Percentiles rank a stretch among this genome's conserved stretches.
Evolutionary conservation across 2,329 filamentous ascomycete species (phyloP).

Genomic region (Ramularia collo-cygni): DNA sequence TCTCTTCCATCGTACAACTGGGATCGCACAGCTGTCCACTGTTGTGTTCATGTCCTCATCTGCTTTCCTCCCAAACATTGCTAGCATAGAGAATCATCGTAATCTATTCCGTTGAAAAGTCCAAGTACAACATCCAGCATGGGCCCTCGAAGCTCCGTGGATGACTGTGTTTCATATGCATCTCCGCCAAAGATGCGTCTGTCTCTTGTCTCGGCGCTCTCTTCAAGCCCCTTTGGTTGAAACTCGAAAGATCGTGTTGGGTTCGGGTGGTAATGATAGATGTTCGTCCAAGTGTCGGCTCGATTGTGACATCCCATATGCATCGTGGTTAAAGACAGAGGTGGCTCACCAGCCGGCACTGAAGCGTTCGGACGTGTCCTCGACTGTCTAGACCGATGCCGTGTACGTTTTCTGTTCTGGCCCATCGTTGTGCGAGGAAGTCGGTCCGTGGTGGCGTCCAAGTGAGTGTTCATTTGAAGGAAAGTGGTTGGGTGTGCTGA

Average conservation of each 20-base stretch:
- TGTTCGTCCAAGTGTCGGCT: background rate
- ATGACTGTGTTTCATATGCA: slow-evolving; percentile 31
- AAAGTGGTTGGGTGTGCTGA: slow-evolving; percentile 2
- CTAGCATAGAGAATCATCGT: slow-evolving; percentile 26
- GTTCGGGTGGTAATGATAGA: slow-evolving; percentile 2
- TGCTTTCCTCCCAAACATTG: background rate
- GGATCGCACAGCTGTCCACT: too few relatives aligned
- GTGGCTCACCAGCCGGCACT: background rate
- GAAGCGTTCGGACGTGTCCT: slow-evolving; percentile 3
- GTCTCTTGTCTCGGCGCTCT: slow-evolving; percentile 14
- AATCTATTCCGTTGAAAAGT: slow-evolving; percentile 41
- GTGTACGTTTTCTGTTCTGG: slow-evolving; percentile 17
- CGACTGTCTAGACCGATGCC: slow-evolving; percentile 13
- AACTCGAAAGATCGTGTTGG: background rate
- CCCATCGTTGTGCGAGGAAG: slow-evolving; percentile 7
- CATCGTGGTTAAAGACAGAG: background rate
- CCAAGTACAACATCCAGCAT: slow-evolving; percentile 43
- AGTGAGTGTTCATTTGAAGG: slow-evolving; percentile 11
- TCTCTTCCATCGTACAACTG: too few relatives aligned
- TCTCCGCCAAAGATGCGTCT: slow-evolving; percentile 38
- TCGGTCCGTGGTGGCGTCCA: slow-evolving; percentile 1
- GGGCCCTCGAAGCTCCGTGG: slow-evolving; percentile 33
- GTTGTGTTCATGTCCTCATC: too few relatives aligned
- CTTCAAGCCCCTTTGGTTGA: background rate
- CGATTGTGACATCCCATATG: background rate